Percentiles rank a stretch among this genome's conserved stretches.
Evolutionary conservation across 768 basidiomycete genomes (phyloP).

Genomic region (Candolleomyces efflorescens): DNA sequence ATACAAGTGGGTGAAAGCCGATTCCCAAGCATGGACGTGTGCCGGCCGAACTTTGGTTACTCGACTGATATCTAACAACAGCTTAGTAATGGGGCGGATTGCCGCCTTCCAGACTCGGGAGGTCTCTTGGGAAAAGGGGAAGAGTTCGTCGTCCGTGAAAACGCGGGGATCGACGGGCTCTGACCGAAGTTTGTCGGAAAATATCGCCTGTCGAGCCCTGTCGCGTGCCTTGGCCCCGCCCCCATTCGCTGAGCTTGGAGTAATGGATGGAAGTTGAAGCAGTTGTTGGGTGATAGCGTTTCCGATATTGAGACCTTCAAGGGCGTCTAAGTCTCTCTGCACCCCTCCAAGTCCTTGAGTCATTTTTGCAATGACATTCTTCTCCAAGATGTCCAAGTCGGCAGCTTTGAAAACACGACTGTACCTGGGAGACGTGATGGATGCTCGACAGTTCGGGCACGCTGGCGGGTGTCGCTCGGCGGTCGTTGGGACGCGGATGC

Average conservation of each 20-base stretch:
- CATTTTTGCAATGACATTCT: slow-evolving; percentile 54
- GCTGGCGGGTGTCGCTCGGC: slow-evolving; percentile 35
- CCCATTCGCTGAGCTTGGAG: neutral
- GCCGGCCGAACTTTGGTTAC: slow-evolving; percentile 48
- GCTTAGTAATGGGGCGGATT: slow-evolving; percentile 28
- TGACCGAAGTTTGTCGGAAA: neutral
- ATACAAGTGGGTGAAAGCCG: slow-evolving; percentile 50
- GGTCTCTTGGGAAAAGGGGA: slow-evolving; percentile 26
- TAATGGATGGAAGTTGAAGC: neutral
- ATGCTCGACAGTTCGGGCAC: slow-evolving; percentile 59
- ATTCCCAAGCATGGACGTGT: slow-evolving; percentile 57
- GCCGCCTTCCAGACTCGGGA: slow-evolving; percentile 33
- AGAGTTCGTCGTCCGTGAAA: slow-evolving; percentile 13
- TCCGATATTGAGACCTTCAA: neutral
- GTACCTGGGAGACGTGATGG: slow-evolving; percentile 57
- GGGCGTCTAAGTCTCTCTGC: slow-evolving; percentile 14
- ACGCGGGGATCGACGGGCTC: slow-evolving; percentile 5
- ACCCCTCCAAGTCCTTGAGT: slow-evolving; percentile 32
- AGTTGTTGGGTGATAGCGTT: neutral
- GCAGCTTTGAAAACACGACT: slow-evolving; percentile 60
- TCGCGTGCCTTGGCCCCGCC: neutral
- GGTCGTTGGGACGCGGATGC: slow-evolving; percentile 35
- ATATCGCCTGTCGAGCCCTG: neutral
- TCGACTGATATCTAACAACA: slow-evolving; percentile 35
- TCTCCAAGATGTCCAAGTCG: slow-evolving; percentile 60